These are phyloP conservation scores for Ascodesmis nigricans DNA, from an alignment of 495 filamentous ascomycete genomes.

Conservation along the genomic window DNA sequence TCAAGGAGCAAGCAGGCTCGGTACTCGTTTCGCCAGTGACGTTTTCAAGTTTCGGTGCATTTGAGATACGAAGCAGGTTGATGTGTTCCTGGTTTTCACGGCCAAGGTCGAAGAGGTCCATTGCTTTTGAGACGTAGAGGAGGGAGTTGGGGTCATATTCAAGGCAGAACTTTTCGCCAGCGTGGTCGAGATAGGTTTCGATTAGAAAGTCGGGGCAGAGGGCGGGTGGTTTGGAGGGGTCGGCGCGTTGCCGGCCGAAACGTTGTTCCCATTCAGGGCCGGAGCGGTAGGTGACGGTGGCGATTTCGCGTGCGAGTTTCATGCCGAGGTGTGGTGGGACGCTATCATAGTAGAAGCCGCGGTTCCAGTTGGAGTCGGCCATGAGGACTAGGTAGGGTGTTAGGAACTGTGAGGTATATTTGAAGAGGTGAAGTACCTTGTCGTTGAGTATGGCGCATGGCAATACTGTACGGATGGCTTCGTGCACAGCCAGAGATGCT, in stretches of 20 bases:
- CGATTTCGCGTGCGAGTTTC: conserved; percentile 95
- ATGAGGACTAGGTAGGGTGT: conserved; percentile 45
- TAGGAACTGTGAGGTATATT: conserved; percentile 1
- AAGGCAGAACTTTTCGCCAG: conserved; percentile 96
- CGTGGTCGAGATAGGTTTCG: conserved; percentile 95
- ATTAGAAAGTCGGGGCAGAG: conserved; percentile 94
- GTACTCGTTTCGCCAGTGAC: conserved; percentile 10
- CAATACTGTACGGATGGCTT: conserved; percentile 94
- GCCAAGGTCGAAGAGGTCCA: conserved; percentile 95
- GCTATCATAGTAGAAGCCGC: conserved; percentile 82
- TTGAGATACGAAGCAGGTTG: conserved; percentile 27
- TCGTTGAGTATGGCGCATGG: conserved; percentile 95
- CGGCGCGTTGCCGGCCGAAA: conserved; percentile 73
- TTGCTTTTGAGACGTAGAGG: conserved; percentile 92
- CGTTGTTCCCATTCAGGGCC: conserved; percentile 96
- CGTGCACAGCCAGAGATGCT: conserved; percentile 86
- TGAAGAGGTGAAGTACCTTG: conserved; percentile 27
- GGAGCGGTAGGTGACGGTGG: conserved; percentile 89
- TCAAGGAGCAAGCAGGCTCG: conserved; percentile 50
- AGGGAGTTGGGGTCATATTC: conserved; percentile 94
- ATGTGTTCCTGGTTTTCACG: conserved; percentile 36
- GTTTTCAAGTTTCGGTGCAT: conserved; percentile 28
- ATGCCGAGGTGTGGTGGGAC: conserved; percentile 88
- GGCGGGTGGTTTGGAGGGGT: conserved; percentile 65
- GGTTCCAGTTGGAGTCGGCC: conserved; percentile 94